Evolutionary conservation across 352 stramenopile genomes (phyloP), one percentile per base, ranked within the genome.

Genomic region (Globisporangium camurandrum): DNA sequence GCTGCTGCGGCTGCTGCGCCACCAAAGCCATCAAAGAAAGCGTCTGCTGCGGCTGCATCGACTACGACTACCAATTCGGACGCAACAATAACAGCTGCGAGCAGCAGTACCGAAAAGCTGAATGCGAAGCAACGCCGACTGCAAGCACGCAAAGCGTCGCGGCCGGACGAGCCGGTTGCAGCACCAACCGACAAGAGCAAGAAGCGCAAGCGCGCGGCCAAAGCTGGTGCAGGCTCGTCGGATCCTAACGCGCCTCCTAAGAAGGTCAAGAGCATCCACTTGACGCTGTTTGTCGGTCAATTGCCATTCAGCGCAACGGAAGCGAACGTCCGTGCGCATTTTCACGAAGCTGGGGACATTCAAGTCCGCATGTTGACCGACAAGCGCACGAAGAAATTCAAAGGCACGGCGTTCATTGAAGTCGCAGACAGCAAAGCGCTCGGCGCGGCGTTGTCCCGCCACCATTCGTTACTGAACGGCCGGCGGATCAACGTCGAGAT

Each of bases 401-500:
- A 86, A 41, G 83, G 83, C 57, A 90, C 69, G 43, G 83, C 83
- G 16, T 93, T 93, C 49, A 92, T 93, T 28, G 80, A 93, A 43
- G 83, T 93, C 31, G 69, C 72, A 53, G 83, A 93, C 60, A 88
- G 70, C 56, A 90, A 88, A 61, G 77, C 83, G 27, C 62, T 92
- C 5, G 83, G 80, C 9, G 80, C 80, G 0, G 83, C 83, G 11
- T 67, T 93, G 7, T 84, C 75, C 30, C 73, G 78, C 17, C 83
- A 93, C 58, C 83, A 93, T 58, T 85, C 79, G 51, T 62, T 93
- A 49, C 50, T 93, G 17, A 67, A 84, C 23, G 78, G 80, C 14
- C 83, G 83, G 20, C 80, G 83, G 31, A 93, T 93, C 51, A 93
- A 93, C 49, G 83, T 93, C n/a, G 83, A 93, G 48, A 63, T 91